Conservation (phyloP, 2,329 filamentous ascomycete genomes). For the Diaporthe amygdali region DNA sequence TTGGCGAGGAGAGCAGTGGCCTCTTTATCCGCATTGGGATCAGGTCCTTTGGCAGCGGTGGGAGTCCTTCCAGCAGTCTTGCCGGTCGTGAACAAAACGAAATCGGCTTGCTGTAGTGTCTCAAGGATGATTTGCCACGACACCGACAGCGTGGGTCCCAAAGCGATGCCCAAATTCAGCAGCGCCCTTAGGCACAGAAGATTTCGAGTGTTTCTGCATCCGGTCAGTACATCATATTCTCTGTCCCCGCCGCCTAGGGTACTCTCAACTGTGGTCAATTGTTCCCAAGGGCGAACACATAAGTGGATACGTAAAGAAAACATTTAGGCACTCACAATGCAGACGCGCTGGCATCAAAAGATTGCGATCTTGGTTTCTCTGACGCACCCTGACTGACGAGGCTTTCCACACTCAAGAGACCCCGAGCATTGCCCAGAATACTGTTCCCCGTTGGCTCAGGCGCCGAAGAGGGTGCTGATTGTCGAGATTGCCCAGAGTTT, state of each 20-base stretch:
- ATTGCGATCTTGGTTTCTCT: constrained; percentile 65
- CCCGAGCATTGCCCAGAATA: constrained; percentile 74
- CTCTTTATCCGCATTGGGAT: constrained; percentile 57
- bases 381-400: constrained; percentile 62
- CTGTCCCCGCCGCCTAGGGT: not conserved
- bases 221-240: not conserved
- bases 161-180: constrained; percentile 92
- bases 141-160: constrained; percentile 83
- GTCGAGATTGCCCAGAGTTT: constrained; percentile 51
- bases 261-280: not conserved
- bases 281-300: not conserved
- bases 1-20: constrained; percentile 62
- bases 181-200: constrained; percentile 88
- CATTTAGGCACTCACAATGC: constrained; percentile 50
- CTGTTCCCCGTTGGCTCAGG: constrained; percentile 55
- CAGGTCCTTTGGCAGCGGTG: constrained; percentile 50
- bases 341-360: constrained; percentile 57
- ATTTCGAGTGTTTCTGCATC: constrained; percentile 74
- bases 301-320: too few relatives aligned
- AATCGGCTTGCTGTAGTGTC: constrained; percentile 90
- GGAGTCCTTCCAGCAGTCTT: constrained; percentile 59
- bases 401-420: constrained; percentile 75
- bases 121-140: constrained; percentile 94
- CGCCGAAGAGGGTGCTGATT: constrained; percentile 49
- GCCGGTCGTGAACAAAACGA: constrained; percentile 74